Conservation (phyloP, 352 stramenopile genomes). For the Pythium scleroteichum region DNA sequence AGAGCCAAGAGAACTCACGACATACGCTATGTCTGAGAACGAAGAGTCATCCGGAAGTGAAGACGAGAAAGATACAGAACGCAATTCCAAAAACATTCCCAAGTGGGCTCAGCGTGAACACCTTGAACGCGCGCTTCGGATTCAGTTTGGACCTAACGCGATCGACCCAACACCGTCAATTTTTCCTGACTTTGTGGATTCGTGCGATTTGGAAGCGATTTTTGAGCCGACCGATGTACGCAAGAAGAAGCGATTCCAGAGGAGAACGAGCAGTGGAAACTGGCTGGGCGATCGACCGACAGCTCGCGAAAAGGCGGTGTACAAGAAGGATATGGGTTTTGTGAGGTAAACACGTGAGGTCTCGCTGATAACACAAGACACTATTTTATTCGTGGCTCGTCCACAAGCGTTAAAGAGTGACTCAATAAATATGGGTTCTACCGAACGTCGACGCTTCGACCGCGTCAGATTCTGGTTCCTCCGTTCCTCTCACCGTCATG, state of each 20-base stretch:
- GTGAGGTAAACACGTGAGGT: conserved; percentile 33
- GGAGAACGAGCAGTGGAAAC: conserved; percentile 84
- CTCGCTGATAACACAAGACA: conserved; percentile 7
- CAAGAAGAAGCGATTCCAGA: conserved; percentile 80
- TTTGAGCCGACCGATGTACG: conserved; percentile 69
- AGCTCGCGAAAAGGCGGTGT: conserved; percentile 72
- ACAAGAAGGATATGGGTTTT: conserved; percentile 86
- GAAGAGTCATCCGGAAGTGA: conserved; percentile 65
- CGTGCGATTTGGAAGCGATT: conserved; percentile 83
- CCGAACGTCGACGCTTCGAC: conserved; percentile 28
- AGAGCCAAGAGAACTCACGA: conserved; percentile 32
- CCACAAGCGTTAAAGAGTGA: conserved; percentile 18
- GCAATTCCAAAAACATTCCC: conserved; percentile 77
- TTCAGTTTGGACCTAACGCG: conserved; percentile 74
- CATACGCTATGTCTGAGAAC: conserved; percentile 84
- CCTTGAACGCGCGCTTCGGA: conserved; percentile 62
- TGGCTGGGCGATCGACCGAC: conserved; percentile 82
- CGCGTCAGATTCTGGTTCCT: conserved; percentile 15
- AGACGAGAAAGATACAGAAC: conserved; percentile 35
- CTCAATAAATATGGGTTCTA: conserved; percentile 33
- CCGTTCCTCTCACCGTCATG: conserved; percentile 17
- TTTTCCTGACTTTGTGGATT: conserved; percentile 84
- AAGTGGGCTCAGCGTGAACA: conserved; percentile 77
- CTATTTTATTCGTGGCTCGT: conserved; percentile 31
- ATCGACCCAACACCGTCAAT: conserved; percentile 76